Conservation (phyloP, 2,329 filamentous ascomycete species). For the Fusarium austroafricanum region DNA sequence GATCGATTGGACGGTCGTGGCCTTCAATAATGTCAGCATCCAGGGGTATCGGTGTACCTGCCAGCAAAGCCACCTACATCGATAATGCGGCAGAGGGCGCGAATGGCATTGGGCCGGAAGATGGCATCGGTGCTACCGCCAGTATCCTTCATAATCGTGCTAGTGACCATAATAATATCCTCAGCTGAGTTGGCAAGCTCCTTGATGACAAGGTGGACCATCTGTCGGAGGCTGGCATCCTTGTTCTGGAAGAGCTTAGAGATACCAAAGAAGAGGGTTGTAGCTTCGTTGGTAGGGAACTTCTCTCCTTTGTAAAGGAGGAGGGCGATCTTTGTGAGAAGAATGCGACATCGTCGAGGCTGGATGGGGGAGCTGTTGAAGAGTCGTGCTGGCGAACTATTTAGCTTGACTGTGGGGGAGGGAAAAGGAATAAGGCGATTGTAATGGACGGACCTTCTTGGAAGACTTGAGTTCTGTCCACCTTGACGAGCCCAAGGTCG, state of each 20-base stretch:
- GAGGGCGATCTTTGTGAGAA: constrained; percentile 96
- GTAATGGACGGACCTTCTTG: constrained; percentile 82
- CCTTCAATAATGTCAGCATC: constrained; percentile 63
- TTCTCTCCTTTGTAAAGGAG: constrained; percentile 97
- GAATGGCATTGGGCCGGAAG: constrained; percentile 94
- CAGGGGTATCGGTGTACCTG: constrained; percentile 35
- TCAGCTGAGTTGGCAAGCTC: constrained; percentile 95
- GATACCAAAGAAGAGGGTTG: constrained; percentile 97
- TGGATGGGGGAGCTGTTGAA: constrained; percentile 99
- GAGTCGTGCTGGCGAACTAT: constrained; percentile 77
- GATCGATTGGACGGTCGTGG: constrained; percentile 95
- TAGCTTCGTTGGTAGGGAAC: constrained; percentile 97
- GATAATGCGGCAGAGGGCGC: constrained; percentile 95
- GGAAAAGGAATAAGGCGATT: constrained; percentile 47
- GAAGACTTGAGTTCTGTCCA: constrained; percentile 97
- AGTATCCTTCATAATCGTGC: constrained; percentile 99
- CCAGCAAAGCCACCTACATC: constrained; percentile 70
- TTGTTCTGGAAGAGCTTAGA: constrained; percentile 99
- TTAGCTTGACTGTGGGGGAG: constrained; percentile 51
- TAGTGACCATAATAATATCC: constrained; percentile 99
- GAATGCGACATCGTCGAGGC: constrained; percentile 95
- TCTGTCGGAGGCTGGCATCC: constrained; percentile 96
- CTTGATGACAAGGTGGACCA: constrained; percentile 99
- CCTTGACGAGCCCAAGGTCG: constrained; percentile 92
- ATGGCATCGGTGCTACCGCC: constrained; percentile 93